Evolutionary conservation across 2,329 filamentous ascomycete genomes (phyloP), one percentile per base, ranked within the genome.

Genomic region (Setomelanomma holmii): DNA sequence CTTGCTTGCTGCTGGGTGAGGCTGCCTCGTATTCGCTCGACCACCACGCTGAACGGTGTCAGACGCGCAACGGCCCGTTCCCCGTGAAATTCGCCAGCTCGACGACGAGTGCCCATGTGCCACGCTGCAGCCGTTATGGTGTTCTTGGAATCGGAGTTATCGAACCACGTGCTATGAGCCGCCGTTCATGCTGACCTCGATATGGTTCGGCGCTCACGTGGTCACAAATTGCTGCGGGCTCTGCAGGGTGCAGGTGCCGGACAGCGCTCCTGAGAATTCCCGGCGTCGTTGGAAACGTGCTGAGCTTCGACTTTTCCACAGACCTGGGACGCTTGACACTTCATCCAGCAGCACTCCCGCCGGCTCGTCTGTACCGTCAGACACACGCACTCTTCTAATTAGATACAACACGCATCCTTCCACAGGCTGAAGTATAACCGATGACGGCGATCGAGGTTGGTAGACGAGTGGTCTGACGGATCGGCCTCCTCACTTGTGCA

Each of bases 11-110:
- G 6, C 24, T 12, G 6, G 24, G 24, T 12, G 12, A 58, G 55
- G 40, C 49, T 46, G 45, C 39, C 45, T 51, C 51, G 59, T 51
- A 51, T 61, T 54, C 35, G 48, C 55, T 51, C 46, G 48, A 52
- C 24, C 7, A 42, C 49, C 51, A 42, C 39, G 49, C 34, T 56
- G 49, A 62, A 58, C 55, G 63, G 55, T 59, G 58, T 60, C 58
- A 61, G 63, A 61, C 45, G 64, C 61, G 64, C 61, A 61, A 65
- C 68, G 67, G 68, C 44, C 68, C 68, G 67, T 51, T 43, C 51
- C 59, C 63, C 61, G 58, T 56, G 55, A 45, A 42, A 49, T 51
- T 51, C 7, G 16, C 41, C 40, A 23, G 45, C 20, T 30, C 41
- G 47, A 12, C 8, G n/a, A n/a, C n/a, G n/a, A n/a, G 36, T 21